Base-by-base conservation (phyloP, 306 rosid genomes). In the Betula pendula region DNA sequence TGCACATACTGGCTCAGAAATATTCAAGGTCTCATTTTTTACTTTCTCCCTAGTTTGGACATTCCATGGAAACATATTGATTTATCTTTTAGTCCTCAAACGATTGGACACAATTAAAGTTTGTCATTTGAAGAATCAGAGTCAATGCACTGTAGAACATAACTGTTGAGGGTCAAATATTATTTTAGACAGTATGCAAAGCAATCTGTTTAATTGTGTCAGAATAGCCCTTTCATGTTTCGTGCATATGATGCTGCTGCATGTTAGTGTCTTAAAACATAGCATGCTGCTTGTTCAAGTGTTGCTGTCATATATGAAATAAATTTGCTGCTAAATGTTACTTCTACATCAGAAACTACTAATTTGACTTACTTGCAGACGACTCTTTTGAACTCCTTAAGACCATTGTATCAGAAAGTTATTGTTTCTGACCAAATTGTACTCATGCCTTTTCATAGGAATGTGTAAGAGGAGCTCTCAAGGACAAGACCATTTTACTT, bases 1-100 rank as follows among this genome's bases (percentile, higher is more conserved):
- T 83, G 99, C 99, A 47, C 99, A 95, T 75, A 92, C 99, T 8
- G 99, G 99, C 63, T 87, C 97, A 51, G 96, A 92, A 75, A 89
- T 95, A 83, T 95, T 95, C 62, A 95, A 95, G 99, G 99, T 88
- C 15, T 17, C 16, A 65, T 38, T 65, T 38, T 35, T 65, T 19
- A 35, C 48, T 65, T 19, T n/a, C 70, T 38, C 7, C 22, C 22
- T 31, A 9, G 29, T 65, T 65, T 38, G 25, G 70, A 65, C 11
- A 15, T 65, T 11, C 48, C 24, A 4, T 35, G 70, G 42, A 62
- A 31, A 38, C 29, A 15, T 17, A 35, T 19, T 35, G 5, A 65
- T 65, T 38, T 44, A 19, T 38, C 25, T 65, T 65, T 35, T 17
- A 3, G 24, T 17, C 17, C 48, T 19, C 12, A 38, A 24, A 38